Evolutionary conservation across 208 protist species (phyloP).

Genomic region (Leishmania lainsoni): DNA sequence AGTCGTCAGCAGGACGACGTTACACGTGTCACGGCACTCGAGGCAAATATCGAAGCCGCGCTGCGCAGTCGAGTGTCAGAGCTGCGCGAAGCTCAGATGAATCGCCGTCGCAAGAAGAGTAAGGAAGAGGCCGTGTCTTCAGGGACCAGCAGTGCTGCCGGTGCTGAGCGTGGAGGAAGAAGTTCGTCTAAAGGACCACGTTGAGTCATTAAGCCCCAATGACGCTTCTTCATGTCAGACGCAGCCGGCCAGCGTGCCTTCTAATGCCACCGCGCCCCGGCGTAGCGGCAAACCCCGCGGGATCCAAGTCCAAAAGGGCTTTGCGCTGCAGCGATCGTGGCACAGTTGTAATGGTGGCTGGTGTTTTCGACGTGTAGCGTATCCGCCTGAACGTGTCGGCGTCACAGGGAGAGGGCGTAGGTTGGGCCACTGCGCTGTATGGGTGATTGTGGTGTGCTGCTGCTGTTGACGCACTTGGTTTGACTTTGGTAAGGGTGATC

Average conservation of each 20-base stretch:
- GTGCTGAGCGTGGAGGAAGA: background rate
- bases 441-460: background rate
- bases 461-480: background rate
- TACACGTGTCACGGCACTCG: constrained; percentile 42
- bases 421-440: background rate
- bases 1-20: constrained; percentile 58
- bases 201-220: background rate
- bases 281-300: background rate
- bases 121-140: background rate
- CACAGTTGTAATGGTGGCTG: background rate
- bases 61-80: constrained; percentile 37
- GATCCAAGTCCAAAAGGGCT: background rate
- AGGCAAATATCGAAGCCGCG: constrained; percentile 46
- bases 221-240: background rate
- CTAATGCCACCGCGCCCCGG: background rate
- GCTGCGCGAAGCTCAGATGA: constrained; percentile 20
- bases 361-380: background rate
- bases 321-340: background rate
- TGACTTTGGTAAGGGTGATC: background rate
- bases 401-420: background rate
- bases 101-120: constrained; percentile 30
- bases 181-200: background rate
- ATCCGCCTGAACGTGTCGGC: background rate
- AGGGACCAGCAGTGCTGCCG: background rate
- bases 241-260: background rate